Percentiles rank a stretch among this genome's conserved stretches.
These are phyloP conservation scores for Amauroascus verrucosus DNA, from an alignment of 2,329 filamentous ascomycete genomes.

Conservation along the genomic window DNA sequence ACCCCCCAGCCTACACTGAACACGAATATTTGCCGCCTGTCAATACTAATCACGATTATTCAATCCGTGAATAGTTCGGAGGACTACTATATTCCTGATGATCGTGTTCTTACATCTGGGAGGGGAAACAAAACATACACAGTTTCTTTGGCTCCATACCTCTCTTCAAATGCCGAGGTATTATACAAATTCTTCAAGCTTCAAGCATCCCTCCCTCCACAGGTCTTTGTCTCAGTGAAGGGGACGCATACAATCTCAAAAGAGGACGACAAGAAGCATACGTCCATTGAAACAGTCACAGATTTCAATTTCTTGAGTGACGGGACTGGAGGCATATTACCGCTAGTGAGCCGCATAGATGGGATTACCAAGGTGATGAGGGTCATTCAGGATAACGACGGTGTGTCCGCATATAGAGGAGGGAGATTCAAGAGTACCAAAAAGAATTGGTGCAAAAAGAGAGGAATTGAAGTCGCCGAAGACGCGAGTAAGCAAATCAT, in stretches of 20 bases:
- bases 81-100: constrained; percentile 6
- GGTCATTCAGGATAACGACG: constrained; percentile 21
- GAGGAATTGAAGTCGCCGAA: constrained; percentile 5
- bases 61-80: not conserved
- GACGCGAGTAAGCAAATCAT: not conserved
- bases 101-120: constrained; percentile 4
- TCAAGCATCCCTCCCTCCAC: constrained; percentile 27
- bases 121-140: constrained; percentile 13
- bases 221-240: constrained; percentile 40
- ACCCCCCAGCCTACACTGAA: constrained; percentile 14
- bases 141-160: constrained; percentile 27
- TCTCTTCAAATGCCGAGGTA: constrained; percentile 18
- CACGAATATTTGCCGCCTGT: not conserved
- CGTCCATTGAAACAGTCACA: constrained; percentile 19
- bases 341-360: constrained; percentile 9
- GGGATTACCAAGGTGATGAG: constrained; percentile 12
- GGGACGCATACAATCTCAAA: constrained; percentile 44
- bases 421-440: constrained; percentile 17
- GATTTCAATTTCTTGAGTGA: constrained; percentile 27
- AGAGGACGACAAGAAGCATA: constrained; percentile 18
- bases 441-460: constrained; percentile 6
- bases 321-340: constrained; percentile 18
- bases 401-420: constrained; percentile 22
- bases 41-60: not conserved
- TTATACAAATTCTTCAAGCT: constrained; percentile 22